Evolutionary conservation across 352 stramenopile species (phyloP).

Genomic region (Sclerospora graminicola): DNA sequence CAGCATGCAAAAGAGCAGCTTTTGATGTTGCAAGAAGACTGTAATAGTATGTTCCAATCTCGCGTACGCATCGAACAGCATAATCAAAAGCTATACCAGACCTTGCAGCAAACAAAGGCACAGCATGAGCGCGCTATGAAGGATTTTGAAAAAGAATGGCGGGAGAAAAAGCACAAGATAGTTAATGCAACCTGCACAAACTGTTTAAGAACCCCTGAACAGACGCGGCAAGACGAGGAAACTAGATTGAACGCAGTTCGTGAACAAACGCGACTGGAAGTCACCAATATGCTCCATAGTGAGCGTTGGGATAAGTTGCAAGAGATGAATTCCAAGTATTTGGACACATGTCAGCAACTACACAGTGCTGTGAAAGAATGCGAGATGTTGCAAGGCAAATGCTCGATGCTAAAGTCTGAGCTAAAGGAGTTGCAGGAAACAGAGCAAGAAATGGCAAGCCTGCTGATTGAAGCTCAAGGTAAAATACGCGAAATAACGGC

Average conservation of each 20-base stretch:
- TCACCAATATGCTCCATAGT: constrained; percentile 47
- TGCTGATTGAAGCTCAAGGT: constrained; percentile 15
- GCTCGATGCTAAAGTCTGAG: constrained; percentile 24
- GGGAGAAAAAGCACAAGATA: constrained; percentile 47
- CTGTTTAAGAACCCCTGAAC: constrained; percentile 49
- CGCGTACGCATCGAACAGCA: constrained; percentile 28
- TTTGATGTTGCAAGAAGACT: constrained; percentile 62
- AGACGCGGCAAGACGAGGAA: constrained; percentile 29
- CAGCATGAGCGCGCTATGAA: constrained; percentile 37
- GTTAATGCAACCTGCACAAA: constrained; percentile 29
- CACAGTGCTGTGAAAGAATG: constrained; percentile 23
- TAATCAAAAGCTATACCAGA: constrained; percentile 36
- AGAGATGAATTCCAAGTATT: constrained; percentile 58
- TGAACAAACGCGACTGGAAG: constrained; percentile 37
- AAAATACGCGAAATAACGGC: constrained; percentile 11
- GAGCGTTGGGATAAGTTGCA: constrained; percentile 61
- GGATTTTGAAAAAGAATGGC: constrained; percentile 43
- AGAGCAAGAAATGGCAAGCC: constrained; percentile 13
- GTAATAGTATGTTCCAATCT: constrained; percentile 46
- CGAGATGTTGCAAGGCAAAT: constrained; percentile 17
- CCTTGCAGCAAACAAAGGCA: constrained; percentile 33
- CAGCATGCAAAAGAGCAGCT: constrained; percentile 47
- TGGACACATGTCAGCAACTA: constrained; percentile 35
- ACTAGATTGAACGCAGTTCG: constrained; percentile 30
- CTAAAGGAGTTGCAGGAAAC: constrained; percentile 20